These are phyloP conservation scores for Lolium multiflorum DNA, from an alignment of 176 grass and related monocot genomes.

Conservation along the genomic window DNA sequence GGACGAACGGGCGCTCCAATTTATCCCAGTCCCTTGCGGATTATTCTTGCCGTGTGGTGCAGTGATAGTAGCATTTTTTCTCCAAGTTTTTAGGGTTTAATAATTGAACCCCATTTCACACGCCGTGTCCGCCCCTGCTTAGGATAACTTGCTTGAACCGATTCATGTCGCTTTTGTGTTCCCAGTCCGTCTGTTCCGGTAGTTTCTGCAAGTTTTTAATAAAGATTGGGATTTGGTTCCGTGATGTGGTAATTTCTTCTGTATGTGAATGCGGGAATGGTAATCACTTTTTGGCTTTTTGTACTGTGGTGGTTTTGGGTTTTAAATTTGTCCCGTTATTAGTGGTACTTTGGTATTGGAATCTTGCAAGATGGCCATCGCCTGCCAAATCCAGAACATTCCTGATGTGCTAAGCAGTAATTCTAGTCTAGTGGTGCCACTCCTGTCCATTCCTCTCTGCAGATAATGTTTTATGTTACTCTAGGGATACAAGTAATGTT, in stretches of 20 bases:
- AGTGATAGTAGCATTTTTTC: background rate
- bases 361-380: background rate
- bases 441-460: background rate
- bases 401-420: background rate
- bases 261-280: background rate
- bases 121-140: background rate
- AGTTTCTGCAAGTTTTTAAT: background rate
- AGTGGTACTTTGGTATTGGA: background rate
- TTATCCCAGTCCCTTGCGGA: background rate
- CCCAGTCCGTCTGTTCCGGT: background rate
- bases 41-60: background rate
- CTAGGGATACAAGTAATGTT: background rate
- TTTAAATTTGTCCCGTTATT: background rate
- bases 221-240: background rate
- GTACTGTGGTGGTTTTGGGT: conserved; percentile 6
- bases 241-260: background rate
- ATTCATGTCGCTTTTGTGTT: background rate
- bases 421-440: background rate
- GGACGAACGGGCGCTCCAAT: background rate
- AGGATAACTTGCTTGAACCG: background rate
- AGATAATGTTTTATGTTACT: background rate
- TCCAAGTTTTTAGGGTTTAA: background rate
- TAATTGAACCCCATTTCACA: no score
- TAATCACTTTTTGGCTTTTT: background rate
- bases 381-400: background rate